These are phyloP conservation scores for Neckera pumila DNA, from an alignment of 225 moss, liverwort and hornwort species.

Conservation along the genomic window DNA sequence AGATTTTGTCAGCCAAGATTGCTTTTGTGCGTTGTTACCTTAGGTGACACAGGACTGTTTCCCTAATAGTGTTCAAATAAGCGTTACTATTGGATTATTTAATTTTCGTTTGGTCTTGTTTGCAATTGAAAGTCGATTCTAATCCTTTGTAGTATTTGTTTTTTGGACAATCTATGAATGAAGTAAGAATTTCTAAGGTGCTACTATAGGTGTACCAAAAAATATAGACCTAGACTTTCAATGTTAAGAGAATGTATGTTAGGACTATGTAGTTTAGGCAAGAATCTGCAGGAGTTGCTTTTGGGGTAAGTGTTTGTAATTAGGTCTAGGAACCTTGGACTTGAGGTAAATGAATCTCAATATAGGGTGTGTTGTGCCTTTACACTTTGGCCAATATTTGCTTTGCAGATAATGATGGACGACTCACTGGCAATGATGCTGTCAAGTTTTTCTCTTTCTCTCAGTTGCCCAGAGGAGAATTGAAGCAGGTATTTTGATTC, in stretches of 20 bases:
- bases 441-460: conserved; percentile 91
- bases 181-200: neutral
- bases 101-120: neutral
- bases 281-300: neutral
- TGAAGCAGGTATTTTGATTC: conserved; percentile 64
- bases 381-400: neutral
- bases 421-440: conserved; percentile 91
- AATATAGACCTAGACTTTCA: neutral
- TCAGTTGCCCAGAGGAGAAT: conserved; percentile 64
- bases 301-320: neutral
- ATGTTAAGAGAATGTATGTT: neutral
- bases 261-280: neutral
- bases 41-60: neutral
- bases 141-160: neutral
- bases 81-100: neutral
- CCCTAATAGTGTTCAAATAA: neutral
- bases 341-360: neutral
- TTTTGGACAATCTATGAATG: neutral
- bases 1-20: neutral
- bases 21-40: neutral
- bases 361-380: neutral
- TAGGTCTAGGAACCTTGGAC: neutral
- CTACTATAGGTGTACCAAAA: neutral
- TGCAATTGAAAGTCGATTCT: neutral
- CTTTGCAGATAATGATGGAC: conserved; percentile 73